Evolutionary conservation across 768 basidiomycete genomes (phyloP).

Genomic region (Fomitopsis serialis): DNA sequence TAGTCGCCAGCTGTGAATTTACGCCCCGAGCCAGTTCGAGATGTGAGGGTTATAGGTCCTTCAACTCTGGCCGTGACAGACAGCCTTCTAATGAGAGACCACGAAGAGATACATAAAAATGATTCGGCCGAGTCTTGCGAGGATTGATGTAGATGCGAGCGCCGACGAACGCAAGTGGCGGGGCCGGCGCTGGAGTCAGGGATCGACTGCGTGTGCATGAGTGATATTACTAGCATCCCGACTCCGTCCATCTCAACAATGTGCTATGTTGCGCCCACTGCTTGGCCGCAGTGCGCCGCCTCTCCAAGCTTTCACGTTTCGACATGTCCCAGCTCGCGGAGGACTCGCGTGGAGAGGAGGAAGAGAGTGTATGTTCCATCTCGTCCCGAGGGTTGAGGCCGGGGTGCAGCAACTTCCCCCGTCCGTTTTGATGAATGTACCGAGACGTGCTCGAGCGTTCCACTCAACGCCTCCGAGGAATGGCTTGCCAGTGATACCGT

Average conservation of each 20-base stretch:
- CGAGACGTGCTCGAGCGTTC: slow-evolving; percentile 8
- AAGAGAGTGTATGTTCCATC: slow-evolving; percentile 1
- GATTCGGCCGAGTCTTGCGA: too few species aligned
- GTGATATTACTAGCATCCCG: background rate
- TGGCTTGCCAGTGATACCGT: slow-evolving; percentile 38
- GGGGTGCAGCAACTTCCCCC: background rate
- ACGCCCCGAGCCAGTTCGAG: too few species aligned
- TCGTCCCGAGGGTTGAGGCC: slow-evolving; percentile 5
- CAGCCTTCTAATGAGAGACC: too few species aligned
- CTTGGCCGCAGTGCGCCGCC: slow-evolving; percentile 24
- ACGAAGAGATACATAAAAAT: too few species aligned
- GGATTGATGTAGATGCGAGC: too few species aligned
- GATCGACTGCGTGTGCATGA: background rate
- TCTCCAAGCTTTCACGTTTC: slow-evolving; percentile 4
- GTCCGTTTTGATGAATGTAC: background rate
- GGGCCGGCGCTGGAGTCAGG: too few species aligned
- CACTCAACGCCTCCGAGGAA: slow-evolving; percentile 11
- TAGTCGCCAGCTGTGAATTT: too few species aligned
- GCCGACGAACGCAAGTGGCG: too few species aligned
- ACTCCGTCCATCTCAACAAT: slow-evolving; percentile 26
- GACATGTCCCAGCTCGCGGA: background rate
- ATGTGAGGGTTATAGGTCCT: too few species aligned
- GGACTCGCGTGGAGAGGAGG: slow-evolving; percentile 6
- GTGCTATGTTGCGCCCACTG: slow-evolving; percentile 49
- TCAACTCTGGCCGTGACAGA: too few species aligned